These are phyloP conservation scores for Ustilago esculenta DNA, from an alignment of 1,284 basidiomycete species.

Conservation along the genomic window DNA sequence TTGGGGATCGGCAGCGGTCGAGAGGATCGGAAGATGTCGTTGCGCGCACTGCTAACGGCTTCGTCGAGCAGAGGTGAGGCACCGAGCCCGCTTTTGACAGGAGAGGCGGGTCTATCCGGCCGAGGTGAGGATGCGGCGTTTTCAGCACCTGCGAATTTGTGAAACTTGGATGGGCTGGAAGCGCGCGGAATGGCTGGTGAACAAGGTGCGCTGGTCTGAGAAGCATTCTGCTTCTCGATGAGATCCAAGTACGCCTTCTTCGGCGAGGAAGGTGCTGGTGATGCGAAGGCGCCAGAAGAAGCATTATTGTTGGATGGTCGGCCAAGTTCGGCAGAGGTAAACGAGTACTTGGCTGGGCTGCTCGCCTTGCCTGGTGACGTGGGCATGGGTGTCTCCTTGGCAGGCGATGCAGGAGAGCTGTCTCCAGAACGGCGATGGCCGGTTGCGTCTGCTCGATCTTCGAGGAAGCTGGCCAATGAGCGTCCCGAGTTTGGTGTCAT, in stretches of 20 bases:
- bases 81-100: slow-evolving; percentile 15
- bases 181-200: slow-evolving; percentile 42
- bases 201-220: slow-evolving; percentile 18
- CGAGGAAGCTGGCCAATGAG: slow-evolving; percentile 60
- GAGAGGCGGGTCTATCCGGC: slow-evolving; percentile 33
- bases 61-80: slow-evolving; percentile 7
- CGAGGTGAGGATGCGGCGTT: slow-evolving; percentile 23
- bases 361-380: slow-evolving; percentile 22
- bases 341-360: slow-evolving; percentile 42
- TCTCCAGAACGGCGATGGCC: slow-evolving; percentile 11
- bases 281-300: slow-evolving; percentile 4
- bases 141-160: slow-evolving; percentile 22
- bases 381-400: slow-evolving; percentile 8
- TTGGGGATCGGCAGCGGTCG: slow-evolving; percentile 34
- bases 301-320: slow-evolving; percentile 19
- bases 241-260: slow-evolving; percentile 45
- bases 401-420: slow-evolving; percentile 22
- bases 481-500: slow-evolving; percentile 40
- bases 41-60: background rate
- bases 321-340: slow-evolving; percentile 31
- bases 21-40: slow-evolving; percentile 15
- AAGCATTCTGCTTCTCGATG: slow-evolving; percentile 37
- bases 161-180: slow-evolving; percentile 49
- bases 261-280: slow-evolving; percentile 24
- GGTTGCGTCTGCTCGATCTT: slow-evolving; percentile 44